Percentiles rank a stretch among this genome's conserved stretches.
Conservation (phyloP, 371 early-diverging fungal genomes). For the Apophysomyces elegans region DNA sequence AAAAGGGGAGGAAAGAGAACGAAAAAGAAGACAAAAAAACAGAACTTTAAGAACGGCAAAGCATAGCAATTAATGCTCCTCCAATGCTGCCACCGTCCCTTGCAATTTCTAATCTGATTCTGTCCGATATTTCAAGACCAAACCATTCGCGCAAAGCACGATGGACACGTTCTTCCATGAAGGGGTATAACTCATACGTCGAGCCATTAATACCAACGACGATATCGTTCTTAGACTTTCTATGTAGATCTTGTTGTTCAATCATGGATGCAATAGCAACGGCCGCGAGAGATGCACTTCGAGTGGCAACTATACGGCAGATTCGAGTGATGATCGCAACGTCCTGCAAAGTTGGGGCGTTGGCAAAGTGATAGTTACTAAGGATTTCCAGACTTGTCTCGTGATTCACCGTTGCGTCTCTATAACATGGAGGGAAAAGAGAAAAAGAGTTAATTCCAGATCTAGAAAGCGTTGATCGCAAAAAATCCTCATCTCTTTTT, state of each 20-base stretch:
- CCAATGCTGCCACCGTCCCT: constrained; percentile 53
- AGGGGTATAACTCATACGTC: constrained; percentile 48
- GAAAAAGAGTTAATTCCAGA: background rate
- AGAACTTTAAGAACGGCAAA: constrained; percentile 30
- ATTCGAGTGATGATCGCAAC: constrained; percentile 38
- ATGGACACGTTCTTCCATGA: constrained; percentile 38
- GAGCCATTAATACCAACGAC: constrained; percentile 52
- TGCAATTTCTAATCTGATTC: constrained; percentile 41
- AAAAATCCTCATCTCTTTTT: constrained; percentile 17
- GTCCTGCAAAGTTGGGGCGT: constrained; percentile 41
- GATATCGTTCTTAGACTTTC: constrained; percentile 21
- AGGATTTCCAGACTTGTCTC: constrained; percentile 26
- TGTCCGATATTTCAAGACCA: constrained; percentile 32
- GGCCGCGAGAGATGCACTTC: constrained; percentile 44
- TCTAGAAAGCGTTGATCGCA: background rate
- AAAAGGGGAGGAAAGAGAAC: background rate
- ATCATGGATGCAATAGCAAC: constrained; percentile 45
- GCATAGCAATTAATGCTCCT: constrained; percentile 55
- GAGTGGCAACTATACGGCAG: constrained; percentile 42
- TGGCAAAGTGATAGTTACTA: constrained; percentile 23
- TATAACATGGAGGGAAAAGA: background rate
- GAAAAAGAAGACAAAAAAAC: background rate
- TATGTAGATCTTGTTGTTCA: constrained; percentile 31
- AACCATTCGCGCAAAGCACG: constrained; percentile 42
- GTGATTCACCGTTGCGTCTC: constrained; percentile 15